Evolutionary conservation across 2,329 filamentous ascomycete genomes (phyloP), one percentile per base, ranked within the genome.

Genomic region (Cryphonectria carpinicola): DNA sequence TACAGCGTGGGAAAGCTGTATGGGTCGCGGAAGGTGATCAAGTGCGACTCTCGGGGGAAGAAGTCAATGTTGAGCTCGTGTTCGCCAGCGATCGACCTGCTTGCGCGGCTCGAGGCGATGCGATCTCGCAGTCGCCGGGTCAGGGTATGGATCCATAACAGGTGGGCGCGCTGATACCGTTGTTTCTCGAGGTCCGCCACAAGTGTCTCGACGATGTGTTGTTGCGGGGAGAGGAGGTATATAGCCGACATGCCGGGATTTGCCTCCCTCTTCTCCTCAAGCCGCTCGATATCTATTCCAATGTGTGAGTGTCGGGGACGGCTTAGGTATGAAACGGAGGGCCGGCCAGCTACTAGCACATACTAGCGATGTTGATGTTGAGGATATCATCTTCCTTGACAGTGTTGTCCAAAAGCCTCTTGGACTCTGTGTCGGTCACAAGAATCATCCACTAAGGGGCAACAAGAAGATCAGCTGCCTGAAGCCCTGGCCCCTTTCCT

Each of bases 311-410:
- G n/a, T 71, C 75, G 70, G 64, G 37, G 37, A 11, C 3, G 32
- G 73, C 60, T 70, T 68, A 46, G 39, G 68, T 52, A 7, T 60
- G 68, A 63, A 65, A 69, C 49, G 25, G 49, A 28, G 25, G 35
- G 11, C 17, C 19, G 39, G 41, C 19, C n/a, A 32, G n/a, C 35
- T 25, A 41, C 69, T 66, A 22, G 68, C 41, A 73, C 91, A 79
- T 87, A 97, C 95, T 97, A 75, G 95, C 95, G 81, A 99, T 93
- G 80, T 97, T 97, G 82, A 94, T 90, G 80, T 97, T 97, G 82
- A 99, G 91, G 75, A 99, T 97, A 78, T 98, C 94, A 88, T 99
- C 95, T 84, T 98, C 93, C 78, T 94, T 95, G 79, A 95, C 89
- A 63, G 93, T 92, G 85, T 95, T 97, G 82, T 97, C 92, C 76